phyloP scores from a whole-genome alignment of 768 basidiomycete genomes.

The Cystofilobasidium bisporidii region DNA sequence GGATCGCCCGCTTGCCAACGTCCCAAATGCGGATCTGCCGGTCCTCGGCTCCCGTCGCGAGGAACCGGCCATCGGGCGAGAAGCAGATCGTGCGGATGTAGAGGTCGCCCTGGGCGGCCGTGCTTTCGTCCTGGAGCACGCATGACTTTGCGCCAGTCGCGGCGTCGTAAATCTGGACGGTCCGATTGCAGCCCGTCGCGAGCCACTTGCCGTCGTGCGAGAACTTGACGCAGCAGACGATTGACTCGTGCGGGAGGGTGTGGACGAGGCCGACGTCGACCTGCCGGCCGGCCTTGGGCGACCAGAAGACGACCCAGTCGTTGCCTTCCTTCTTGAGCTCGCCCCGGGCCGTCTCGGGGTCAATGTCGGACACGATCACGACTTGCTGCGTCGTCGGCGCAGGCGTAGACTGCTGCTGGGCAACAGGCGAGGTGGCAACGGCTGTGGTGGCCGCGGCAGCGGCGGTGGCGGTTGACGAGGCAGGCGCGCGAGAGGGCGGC shows the following conservation, averaged over 20 bases:
- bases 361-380: conserved; percentile 36
- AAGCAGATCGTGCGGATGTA: conserved; percentile 83
- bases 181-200: conserved; percentile 92
- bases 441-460: not conserved
- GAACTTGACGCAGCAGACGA: conserved; percentile 84
- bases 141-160: conserved; percentile 75
- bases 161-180: conserved; percentile 89
- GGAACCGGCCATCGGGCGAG: conserved; percentile 58
- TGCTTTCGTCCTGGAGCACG: conserved; percentile 66
- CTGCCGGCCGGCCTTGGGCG: conserved; percentile 63
- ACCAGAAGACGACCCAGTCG: conserved; percentile 86
- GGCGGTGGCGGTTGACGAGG: not conserved
- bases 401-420: conserved; percentile 16
- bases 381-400: too few species aligned
- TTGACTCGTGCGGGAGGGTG: conserved; percentile 86
- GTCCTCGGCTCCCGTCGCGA: conserved; percentile 82
- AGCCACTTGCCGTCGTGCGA: conserved; percentile 86
- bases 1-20: conserved; percentile 66
- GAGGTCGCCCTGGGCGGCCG: conserved; percentile 61
- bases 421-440: not conserved
- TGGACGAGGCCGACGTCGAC: conserved; percentile 74
- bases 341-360: conserved; percentile 40
- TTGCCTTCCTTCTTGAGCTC: conserved; percentile 55
- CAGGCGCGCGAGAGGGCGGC: conserved; percentile 12
- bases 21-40: conserved; percentile 94